Percentiles rank a stretch among this genome's conserved stretches.
phyloP scores from a whole-genome alignment of 2,329 filamentous ascomycete genomes.

The Aureobasidium sp. region DNA sequence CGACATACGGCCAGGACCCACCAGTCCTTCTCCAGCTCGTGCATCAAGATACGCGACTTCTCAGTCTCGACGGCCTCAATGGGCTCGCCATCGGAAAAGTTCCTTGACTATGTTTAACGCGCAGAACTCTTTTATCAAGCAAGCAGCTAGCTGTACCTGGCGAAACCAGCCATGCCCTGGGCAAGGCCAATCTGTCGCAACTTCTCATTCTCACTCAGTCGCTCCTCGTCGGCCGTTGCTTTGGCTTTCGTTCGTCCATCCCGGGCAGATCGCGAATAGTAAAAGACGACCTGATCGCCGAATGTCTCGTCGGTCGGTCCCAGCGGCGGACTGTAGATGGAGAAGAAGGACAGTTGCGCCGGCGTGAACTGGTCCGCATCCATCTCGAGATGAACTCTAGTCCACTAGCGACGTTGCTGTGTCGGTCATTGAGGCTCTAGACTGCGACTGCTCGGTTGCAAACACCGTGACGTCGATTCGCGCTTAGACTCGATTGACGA shows the following conservation, averaged over 20 bases:
- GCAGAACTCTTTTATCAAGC: not conserved
- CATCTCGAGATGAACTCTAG: not conserved
- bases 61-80: slow-evolving; percentile 88
- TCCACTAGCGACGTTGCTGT: not conserved
- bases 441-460: not conserved
- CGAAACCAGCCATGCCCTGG: slow-evolving; percentile 93
- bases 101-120: slow-evolving; percentile 40
- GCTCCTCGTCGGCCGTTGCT: slow-evolving; percentile 27
- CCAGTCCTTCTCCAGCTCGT: slow-evolving; percentile 86
- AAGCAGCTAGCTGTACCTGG: slow-evolving; percentile 43
- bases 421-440: slow-evolving; percentile 7
- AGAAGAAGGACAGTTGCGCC: slow-evolving; percentile 80
- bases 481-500: not conserved
- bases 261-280: slow-evolving; percentile 52
- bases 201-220: slow-evolving; percentile 63
- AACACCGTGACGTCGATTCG: not conserved
- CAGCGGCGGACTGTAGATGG: slow-evolving; percentile 89
- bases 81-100: slow-evolving; percentile 69
- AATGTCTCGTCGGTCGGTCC: slow-evolving; percentile 66
- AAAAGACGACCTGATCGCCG: slow-evolving; percentile 85
- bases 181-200: slow-evolving; percentile 90
- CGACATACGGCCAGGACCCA: slow-evolving; percentile 81
- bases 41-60: slow-evolving; percentile 73
- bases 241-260: slow-evolving; percentile 23
- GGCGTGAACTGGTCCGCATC: slow-evolving; percentile 39